A percentile compares a stretch with the other conserved stretches of the same genome.
phyloP scores from a whole-genome alignment of 495 filamentous ascomycete genomes.

The Arthonia radiata region DNA sequence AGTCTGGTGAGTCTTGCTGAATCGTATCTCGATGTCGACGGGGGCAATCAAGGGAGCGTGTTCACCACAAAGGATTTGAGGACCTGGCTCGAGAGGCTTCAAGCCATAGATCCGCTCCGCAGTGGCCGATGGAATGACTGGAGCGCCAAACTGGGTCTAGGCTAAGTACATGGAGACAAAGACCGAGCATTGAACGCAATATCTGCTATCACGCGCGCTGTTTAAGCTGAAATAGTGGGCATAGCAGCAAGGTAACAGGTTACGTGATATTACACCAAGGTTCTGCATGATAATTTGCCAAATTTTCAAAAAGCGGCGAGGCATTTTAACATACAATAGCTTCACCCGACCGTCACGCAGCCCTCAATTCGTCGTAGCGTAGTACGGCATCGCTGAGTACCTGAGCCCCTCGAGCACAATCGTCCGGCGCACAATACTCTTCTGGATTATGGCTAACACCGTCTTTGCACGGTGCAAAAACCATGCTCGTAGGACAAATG shows the following conservation, averaged over 20 bases:
- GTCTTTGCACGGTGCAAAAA: slow-evolving; percentile 40
- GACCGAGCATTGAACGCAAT: too few species aligned
- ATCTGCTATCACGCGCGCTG: too few species aligned
- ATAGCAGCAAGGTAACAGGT: too few species aligned
- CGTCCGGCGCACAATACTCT: slow-evolving; percentile 33
- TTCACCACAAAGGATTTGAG: slow-evolving; percentile 19
- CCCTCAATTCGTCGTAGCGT: slow-evolving; percentile 27
- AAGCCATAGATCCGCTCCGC: slow-evolving; percentile 43
- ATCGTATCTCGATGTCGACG: slow-evolving; percentile 8
- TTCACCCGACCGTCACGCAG: too few species aligned
- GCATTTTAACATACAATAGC: too few species aligned
- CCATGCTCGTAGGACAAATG: slow-evolving; percentile 36
- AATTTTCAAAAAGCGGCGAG: too few species aligned
- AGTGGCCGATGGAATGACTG: slow-evolving; percentile 42
- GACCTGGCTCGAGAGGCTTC: slow-evolving; percentile 37
- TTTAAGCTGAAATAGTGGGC: too few species aligned
- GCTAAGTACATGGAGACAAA: too few species aligned
- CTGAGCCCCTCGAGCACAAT: slow-evolving; percentile 37
- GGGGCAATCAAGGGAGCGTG: slow-evolving; percentile 13
- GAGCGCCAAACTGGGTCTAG: slow-evolving; percentile 4
- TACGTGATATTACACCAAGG: too few species aligned
- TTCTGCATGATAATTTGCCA: too few species aligned
- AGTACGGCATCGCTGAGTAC: slow-evolving; percentile 35
- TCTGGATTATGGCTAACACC: slow-evolving; percentile 39
- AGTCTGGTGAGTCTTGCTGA: slow-evolving; percentile 30